Conservation (phyloP, 768 basidiomycete species). For the Russula sp. region DNA sequence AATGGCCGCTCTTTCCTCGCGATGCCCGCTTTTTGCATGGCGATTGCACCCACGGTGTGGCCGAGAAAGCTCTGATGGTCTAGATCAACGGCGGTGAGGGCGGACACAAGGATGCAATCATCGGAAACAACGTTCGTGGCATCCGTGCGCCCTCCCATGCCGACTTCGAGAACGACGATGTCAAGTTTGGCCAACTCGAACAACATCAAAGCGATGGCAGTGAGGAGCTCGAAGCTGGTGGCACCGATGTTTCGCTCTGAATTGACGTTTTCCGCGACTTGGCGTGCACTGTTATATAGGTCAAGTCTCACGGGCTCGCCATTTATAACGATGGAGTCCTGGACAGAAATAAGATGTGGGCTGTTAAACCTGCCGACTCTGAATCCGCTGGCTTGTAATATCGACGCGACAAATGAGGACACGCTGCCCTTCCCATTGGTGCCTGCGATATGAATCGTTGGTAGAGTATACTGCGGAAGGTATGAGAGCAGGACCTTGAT, state of each 20-base stretch:
- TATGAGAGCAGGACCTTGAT: conserved; percentile 43
- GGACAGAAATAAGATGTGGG: conserved; percentile 75
- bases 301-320: conserved; percentile 41
- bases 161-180: conserved; percentile 83
- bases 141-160: conserved; percentile 88
- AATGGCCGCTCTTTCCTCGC: conserved; percentile 54
- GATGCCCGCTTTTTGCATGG: conserved; percentile 79
- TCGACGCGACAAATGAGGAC: conserved; percentile 72
- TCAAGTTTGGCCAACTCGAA: conserved; percentile 72
- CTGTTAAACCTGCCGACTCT: conserved; percentile 82
- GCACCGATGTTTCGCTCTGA: conserved; percentile 38
- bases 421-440: conserved; percentile 98
- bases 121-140: conserved; percentile 88
- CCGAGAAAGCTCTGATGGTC: conserved; percentile 94
- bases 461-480: conserved; percentile 60
- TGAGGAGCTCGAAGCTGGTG: conserved; percentile 79
- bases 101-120: conserved; percentile 62
- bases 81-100: conserved; percentile 78
- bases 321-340: conserved; percentile 72
- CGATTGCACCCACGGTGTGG: conserved; percentile 61
- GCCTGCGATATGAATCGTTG: conserved; percentile 86
- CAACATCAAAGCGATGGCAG: conserved; percentile 67
- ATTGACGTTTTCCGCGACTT: conserved; percentile 44
- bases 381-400: conserved; percentile 50
- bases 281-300: conserved; percentile 41